A percentile compares a stretch with the other conserved stretches of the same genome.
Conservation (phyloP, 2,329 filamentous ascomycete species). For the Xylaria hypoxylon region DNA sequence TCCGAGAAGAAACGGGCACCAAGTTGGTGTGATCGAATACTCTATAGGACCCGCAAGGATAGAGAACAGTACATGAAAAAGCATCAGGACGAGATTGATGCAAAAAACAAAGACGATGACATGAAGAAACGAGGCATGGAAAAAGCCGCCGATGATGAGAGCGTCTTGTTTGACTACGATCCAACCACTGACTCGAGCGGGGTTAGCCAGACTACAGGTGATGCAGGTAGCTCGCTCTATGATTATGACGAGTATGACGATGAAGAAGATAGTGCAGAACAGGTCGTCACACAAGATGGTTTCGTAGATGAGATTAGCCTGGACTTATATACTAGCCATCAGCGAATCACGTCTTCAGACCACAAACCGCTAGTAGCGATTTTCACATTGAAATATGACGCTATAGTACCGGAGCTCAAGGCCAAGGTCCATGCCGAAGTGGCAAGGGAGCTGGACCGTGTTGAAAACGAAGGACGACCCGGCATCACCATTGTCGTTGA, state of each 20-base stretch:
- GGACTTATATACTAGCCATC: constrained; percentile 85
- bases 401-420: constrained; percentile 86
- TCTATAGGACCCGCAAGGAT: constrained; percentile 83
- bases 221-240: constrained; percentile 57
- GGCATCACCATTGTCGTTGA: constrained; percentile 87
- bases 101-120: constrained; percentile 81
- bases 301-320: constrained; percentile 66
- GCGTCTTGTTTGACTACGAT: constrained; percentile 90
- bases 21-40: constrained; percentile 96
- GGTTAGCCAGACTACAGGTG: constrained; percentile 55
- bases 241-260: constrained; percentile 71
- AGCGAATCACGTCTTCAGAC: constrained; percentile 90
- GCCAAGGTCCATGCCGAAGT: constrained; percentile 87
- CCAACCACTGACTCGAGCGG: constrained; percentile 75
- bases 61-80: constrained; percentile 73
- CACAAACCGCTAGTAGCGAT: constrained; percentile 91
- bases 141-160: constrained; percentile 78
- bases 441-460: constrained; percentile 86
- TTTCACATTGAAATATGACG: constrained; percentile 87
- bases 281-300: constrained; percentile 69
- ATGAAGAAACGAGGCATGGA: constrained; percentile 85
- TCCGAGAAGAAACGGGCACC: constrained; percentile 94
- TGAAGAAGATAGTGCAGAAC: constrained; percentile 59
- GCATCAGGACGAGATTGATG: constrained; percentile 70
- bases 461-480: constrained; percentile 90